Evolutionary conservation across 805 yeast species (phyloP).

Genomic region (Yamadazyma endophytica): DNA sequence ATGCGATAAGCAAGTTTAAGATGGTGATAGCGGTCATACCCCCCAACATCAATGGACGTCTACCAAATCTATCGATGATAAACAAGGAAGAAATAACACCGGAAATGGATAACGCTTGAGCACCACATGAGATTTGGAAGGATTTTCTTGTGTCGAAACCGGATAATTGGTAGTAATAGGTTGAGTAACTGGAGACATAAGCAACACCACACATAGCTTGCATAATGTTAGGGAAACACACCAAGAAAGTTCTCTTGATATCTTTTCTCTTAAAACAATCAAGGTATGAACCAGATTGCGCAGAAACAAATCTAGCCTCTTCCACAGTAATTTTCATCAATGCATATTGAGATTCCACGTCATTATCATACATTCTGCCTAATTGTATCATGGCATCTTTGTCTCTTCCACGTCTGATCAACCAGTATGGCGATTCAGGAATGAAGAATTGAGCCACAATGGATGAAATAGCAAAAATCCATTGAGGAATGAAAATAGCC

Average conservation of each 20-base stretch:
- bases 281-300: constrained; percentile 17
- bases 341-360: constrained; percentile 19
- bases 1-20: constrained; percentile 21
- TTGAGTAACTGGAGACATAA: constrained; percentile 20
- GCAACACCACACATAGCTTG: constrained; percentile 25
- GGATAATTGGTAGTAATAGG: constrained; percentile 24
- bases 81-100: constrained; percentile 19
- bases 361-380: constrained; percentile 12
- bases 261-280: constrained; percentile 40
- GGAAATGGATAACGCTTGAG: constrained; percentile 16
- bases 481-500: constrained; percentile 39
- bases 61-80: constrained; percentile 22
- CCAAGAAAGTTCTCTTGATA: constrained; percentile 36
- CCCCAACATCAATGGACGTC: constrained; percentile 22
- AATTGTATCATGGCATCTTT: constrained; percentile 24
- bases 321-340: constrained; percentile 21
- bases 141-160: constrained; percentile 14
- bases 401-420: constrained; percentile 22
- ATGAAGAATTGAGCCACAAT: constrained; percentile 20
- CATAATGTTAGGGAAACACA: constrained; percentile 22
- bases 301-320: constrained; percentile 1
- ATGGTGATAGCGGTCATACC: constrained; percentile 21
- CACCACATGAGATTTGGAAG: constrained; percentile 19
- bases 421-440: constrained; percentile 42
- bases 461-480: constrained; percentile 43